Conservation (phyloP, 164 flowering plant species). For the Umbellularia californica region DNA sequence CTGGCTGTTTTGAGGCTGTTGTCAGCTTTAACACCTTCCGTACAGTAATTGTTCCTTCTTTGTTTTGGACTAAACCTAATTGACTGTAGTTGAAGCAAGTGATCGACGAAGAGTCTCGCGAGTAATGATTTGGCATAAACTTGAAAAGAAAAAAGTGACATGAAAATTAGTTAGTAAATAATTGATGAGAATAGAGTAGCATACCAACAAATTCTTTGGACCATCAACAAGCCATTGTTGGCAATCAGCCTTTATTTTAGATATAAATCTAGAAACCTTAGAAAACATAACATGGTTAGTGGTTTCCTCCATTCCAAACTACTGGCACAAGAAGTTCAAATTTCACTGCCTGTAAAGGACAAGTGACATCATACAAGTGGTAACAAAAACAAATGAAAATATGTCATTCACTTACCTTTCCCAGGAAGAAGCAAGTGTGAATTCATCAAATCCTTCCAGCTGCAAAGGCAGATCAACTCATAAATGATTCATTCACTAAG, state of each 20-base stretch:
- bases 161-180: neutral
- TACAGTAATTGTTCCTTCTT: too few relatives aligned
- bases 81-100: too few relatives aligned
- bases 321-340: neutral
- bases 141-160: too few relatives aligned
- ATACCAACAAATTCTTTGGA: slow-evolving; percentile 73
- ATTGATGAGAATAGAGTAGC: slow-evolving; percentile 9
- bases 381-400: neutral
- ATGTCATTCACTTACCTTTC: slow-evolving; percentile 54
- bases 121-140: too few relatives aligned
- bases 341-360: too few relatives aligned
- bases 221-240: slow-evolving; percentile 84
- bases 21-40: too few relatives aligned
- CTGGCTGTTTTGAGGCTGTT: too few relatives aligned
- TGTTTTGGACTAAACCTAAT: too few relatives aligned
- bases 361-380: neutral
- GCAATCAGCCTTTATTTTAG: slow-evolving; percentile 85
- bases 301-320: neutral
- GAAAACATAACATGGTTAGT: slow-evolving; percentile 1
- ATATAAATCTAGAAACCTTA: slow-evolving; percentile 62
- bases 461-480: neutral
- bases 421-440: slow-evolving; percentile 94
- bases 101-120: too few relatives aligned
- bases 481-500: too few relatives aligned
- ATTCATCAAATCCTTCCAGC: slow-evolving; percentile 85